These are phyloP conservation scores for Pachysandra terminalis DNA, from an alignment of 164 flowering plant genomes.

Conservation along the genomic window DNA sequence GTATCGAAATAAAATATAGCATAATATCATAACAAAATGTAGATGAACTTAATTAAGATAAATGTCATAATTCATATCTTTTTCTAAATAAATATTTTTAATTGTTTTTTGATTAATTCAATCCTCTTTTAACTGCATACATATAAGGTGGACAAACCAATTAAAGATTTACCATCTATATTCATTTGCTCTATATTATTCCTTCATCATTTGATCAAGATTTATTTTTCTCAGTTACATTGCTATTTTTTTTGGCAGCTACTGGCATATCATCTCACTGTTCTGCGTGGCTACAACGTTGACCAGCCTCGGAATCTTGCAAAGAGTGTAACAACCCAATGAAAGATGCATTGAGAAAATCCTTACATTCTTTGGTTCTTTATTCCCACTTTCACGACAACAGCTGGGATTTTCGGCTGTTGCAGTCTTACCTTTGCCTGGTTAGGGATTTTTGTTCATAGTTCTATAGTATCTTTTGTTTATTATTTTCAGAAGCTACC, in stretches of 20 bases:
- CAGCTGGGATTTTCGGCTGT: neutral
- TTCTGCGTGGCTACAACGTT: conserved; percentile 75
- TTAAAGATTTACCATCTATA: neutral
- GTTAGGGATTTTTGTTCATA: no score
- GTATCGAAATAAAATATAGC: no score
- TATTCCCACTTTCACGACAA: neutral
- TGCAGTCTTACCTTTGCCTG: no score
- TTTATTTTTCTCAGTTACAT: neutral
- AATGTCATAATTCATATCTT: neutral
- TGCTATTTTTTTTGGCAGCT: conserved; percentile 18
- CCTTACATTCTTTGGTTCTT: neutral
- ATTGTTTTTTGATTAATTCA: neutral
- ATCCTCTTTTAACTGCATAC: neutral
- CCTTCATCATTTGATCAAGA: neutral
- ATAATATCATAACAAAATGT: no score
- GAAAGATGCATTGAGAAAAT: conserved; percentile 5
- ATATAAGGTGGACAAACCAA: neutral
- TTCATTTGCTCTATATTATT: no score
- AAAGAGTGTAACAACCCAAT: conserved; percentile 91
- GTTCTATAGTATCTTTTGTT: no score
- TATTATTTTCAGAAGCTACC: no score
- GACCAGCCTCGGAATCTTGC: conserved; percentile 99
- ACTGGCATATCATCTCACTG: conserved; percentile 92
- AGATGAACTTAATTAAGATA: neutral
- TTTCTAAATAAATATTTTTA: neutral